Conservation (phyloP, 176 grass and related monocot genomes). For the Triticum monococcum region DNA sequence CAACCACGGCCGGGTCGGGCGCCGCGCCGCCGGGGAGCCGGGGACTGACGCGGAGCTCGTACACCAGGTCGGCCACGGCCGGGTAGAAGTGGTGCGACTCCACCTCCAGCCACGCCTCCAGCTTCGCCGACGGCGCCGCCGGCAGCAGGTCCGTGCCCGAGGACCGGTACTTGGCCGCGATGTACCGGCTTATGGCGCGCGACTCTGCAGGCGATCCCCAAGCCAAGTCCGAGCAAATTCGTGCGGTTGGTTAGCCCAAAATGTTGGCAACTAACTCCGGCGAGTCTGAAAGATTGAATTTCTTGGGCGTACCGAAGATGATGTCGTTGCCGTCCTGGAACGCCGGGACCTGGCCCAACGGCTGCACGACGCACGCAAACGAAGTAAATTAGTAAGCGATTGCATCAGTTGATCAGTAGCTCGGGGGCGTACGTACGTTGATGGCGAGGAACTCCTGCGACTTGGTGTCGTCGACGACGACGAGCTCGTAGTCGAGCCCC, state of each 20-base stretch:
- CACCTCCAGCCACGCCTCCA: constrained; percentile 80
- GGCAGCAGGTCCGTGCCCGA: constrained; percentile 44
- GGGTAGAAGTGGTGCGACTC: constrained; percentile 71
- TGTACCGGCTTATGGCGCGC: constrained; percentile 60
- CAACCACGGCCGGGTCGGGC: constrained; percentile 39
- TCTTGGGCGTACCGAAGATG: not conserved
- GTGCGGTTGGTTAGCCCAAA: not conserved
- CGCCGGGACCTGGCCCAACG: constrained; percentile 2
- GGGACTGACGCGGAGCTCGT: constrained; percentile 54
- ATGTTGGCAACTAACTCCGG: not conserved
- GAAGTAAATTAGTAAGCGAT: not conserved
- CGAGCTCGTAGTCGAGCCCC: constrained; percentile 59
- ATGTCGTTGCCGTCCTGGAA: not conserved
- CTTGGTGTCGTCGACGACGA: constrained; percentile 65
- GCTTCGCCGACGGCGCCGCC: constrained; percentile 5
- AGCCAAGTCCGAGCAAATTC: not conserved
- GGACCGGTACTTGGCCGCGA: constrained; percentile 54
- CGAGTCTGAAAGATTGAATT: not conserved
- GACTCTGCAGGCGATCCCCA: constrained; percentile 42
- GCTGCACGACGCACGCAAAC: not conserved
- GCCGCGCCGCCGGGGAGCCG: constrained; percentile 23
- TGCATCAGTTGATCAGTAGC: no score
- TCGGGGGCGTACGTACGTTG: constrained; percentile 52
- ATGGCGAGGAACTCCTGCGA: constrained; percentile 62
- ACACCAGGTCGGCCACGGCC: constrained; percentile 32